phyloP scores from a whole-genome alignment of 345 rosid genomes.

The Eucalyptus fibrosa region DNA sequence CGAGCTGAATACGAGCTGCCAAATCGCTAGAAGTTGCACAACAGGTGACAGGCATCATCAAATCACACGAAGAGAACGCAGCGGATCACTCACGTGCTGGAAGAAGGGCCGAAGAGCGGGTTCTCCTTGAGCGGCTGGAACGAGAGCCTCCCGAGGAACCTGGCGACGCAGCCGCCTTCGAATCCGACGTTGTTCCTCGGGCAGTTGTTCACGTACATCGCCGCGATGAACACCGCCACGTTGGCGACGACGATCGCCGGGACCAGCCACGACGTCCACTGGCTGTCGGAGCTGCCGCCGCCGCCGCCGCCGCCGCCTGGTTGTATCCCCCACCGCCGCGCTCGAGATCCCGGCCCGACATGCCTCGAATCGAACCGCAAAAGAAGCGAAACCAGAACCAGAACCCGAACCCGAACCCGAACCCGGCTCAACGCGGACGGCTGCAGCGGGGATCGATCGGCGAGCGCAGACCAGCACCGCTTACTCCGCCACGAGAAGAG shows the following conservation, averaged over 20 bases:
- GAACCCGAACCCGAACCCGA: not conserved
- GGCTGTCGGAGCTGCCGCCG: constrained; percentile 18
- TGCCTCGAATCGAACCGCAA: not conserved
- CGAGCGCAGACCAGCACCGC: too few species aligned
- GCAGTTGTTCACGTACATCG: constrained; percentile 86
- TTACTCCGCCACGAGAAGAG: too few species aligned
- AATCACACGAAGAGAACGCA: not conserved
- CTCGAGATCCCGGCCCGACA: constrained; percentile 44
- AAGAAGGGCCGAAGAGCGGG: constrained; percentile 92
- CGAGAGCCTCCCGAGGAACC: constrained; percentile 68
- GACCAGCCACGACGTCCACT: constrained; percentile 92
- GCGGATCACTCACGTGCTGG: constrained; percentile 43
- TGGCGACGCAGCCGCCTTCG: constrained; percentile 51
- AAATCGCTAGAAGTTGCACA: not conserved
- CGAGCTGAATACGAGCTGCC: not conserved
- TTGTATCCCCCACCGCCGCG: constrained; percentile 16
- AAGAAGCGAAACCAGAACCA: too few species aligned
- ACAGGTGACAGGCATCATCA: not conserved
- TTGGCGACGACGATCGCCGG: constrained; percentile 72
- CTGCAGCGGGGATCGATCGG: too few species aligned
- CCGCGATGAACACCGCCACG: constrained; percentile 47
- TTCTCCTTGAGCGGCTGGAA: constrained; percentile 84
- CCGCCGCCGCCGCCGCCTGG: not conserved
- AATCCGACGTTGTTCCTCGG: constrained; percentile 36
- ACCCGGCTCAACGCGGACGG: not conserved